phyloP scores from a whole-genome alignment of 2,329 filamentous ascomycete genomes.

The Arthroderma sp. region DNA sequence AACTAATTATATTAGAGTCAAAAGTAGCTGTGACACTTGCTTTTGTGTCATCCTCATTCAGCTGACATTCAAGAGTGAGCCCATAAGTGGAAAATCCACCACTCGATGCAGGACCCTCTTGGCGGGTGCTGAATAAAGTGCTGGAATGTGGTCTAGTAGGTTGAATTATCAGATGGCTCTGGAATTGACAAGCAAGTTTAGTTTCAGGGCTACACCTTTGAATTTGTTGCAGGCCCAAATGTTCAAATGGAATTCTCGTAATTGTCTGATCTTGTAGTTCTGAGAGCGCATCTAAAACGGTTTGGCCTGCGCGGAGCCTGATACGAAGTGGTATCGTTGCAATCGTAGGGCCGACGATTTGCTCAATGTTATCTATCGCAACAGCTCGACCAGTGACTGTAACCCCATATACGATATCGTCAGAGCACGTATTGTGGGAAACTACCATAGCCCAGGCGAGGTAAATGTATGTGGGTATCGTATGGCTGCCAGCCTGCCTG shows the following conservation, averaged over 20 bases:
- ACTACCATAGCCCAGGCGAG: neutral
- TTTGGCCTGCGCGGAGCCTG: slow-evolving; percentile 11
- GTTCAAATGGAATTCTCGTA: slow-evolving; percentile 45
- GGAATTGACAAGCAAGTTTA: slow-evolving; percentile 25
- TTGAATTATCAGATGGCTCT: slow-evolving; percentile 26
- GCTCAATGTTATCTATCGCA: slow-evolving; percentile 23
- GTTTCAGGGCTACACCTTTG: slow-evolving; percentile 36
- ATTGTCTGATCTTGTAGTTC: slow-evolving; percentile 41
- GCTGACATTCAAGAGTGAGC: neutral
- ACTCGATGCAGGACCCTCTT: neutral
- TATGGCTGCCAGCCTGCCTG: neutral
- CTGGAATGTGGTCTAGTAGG: neutral
- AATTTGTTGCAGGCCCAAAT: slow-evolving; percentile 36
- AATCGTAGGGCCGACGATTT: slow-evolving; percentile 30
- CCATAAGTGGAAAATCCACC: neutral
- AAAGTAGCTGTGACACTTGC: neutral
- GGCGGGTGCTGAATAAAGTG: neutral
- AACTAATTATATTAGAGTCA: slow-evolving; percentile 1
- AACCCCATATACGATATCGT: slow-evolving; percentile 30
- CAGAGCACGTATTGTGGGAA: slow-evolving; percentile 15
- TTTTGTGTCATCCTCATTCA: neutral
- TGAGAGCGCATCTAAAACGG: slow-evolving; percentile 36
- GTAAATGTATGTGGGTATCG: neutral
- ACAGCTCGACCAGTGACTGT: slow-evolving; percentile 29
- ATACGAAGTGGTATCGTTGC: slow-evolving; percentile 24